Evolutionary conservation across 768 basidiomycete genomes (phyloP), one percentile per base, ranked within the genome.

Genomic region (Pluteus cervinus): DNA sequence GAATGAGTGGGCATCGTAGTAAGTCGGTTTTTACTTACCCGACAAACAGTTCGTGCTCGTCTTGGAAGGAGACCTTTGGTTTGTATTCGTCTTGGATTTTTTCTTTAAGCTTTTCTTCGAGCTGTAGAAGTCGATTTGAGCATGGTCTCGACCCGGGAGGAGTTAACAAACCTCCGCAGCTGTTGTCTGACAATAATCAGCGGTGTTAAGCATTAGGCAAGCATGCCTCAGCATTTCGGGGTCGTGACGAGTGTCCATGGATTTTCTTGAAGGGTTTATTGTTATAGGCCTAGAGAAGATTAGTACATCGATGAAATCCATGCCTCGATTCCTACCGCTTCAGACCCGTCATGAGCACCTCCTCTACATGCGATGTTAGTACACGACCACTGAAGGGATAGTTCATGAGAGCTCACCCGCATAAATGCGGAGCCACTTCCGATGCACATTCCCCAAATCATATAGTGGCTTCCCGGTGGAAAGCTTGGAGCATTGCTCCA

Each of bases 101-200:
- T 39, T 84, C 80, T 41, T 80, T 78, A 41, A 97, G 81, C 51
- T 88, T 89, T 48, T 94, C 90, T 53, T 98, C 96, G 20, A 99
- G 72, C 90, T 97, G 53, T 10, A 32, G 33, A 20, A 16, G 34
- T 36, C 16, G 29, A 37, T 15, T 25, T 40, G 9, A 48, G 22
- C n/a, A 16, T 11, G 3, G 24, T 39, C 15, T 14, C 24, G 7
- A 14, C n/a, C 17, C 31, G 11, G 7, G 30, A 18, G 17, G 17
- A 29, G 16, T 21, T 32, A 5, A 31, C 66, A 7, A 49, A 84
- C 92, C 75, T 96, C 90, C 14, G 79, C 53, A 1, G 93, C 88
- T 2, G 94, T 99, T 1, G 76, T 79, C 45, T 92, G 86, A 53
- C 96, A 99, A 55, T 98, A 99, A 54, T 98, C 93, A 1, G 93